Conservation (phyloP, 2,329 filamentous ascomycete species). For the Dothideomycetidae sp. region DNA sequence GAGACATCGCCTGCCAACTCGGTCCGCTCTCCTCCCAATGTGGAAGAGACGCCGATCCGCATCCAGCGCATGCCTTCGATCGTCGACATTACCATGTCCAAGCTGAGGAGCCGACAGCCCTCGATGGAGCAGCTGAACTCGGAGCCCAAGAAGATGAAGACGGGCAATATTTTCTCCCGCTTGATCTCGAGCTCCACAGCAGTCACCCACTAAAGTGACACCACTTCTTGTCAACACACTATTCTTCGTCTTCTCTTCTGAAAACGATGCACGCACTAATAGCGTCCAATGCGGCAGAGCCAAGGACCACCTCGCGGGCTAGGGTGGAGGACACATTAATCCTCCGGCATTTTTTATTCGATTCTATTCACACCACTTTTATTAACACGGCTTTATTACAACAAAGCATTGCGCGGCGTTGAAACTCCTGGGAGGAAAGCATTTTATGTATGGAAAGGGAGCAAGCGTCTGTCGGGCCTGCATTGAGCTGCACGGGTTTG, state of each 20-base stretch:
- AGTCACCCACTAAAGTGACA: slow-evolving; percentile 10
- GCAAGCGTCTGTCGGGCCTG: too few species aligned
- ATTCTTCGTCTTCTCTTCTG: slow-evolving; percentile 2
- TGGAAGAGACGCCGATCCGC: slow-evolving; percentile 18
- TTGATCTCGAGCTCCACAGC: slow-evolving; percentile 21
- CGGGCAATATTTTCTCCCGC: slow-evolving; percentile 24
- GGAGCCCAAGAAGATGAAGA: slow-evolving; percentile 24
- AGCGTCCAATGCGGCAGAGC: slow-evolving; percentile 6
- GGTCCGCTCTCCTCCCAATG: slow-evolving; percentile 20
- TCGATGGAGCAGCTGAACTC: slow-evolving; percentile 19
- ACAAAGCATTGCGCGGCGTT: neutral
- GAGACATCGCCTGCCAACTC: slow-evolving; percentile 22
- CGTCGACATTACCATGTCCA: slow-evolving; percentile 25
- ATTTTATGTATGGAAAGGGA: neutral
- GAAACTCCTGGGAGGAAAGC: neutral
- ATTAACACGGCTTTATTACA: neutral
- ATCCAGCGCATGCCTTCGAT: slow-evolving; percentile 28
- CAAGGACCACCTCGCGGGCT: slow-evolving; percentile 1
- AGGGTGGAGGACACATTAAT: neutral
- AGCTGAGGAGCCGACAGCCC: slow-evolving; percentile 9
- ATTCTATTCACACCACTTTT: neutral
- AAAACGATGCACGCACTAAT: slow-evolving; percentile 9
- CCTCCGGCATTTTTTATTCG: neutral
- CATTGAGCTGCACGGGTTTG: neutral
- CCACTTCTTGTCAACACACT: slow-evolving; percentile 2